phyloP scores from a whole-genome alignment of 2,329 filamentous ascomycete genomes.

The Trichophaea hybrida region DNA sequence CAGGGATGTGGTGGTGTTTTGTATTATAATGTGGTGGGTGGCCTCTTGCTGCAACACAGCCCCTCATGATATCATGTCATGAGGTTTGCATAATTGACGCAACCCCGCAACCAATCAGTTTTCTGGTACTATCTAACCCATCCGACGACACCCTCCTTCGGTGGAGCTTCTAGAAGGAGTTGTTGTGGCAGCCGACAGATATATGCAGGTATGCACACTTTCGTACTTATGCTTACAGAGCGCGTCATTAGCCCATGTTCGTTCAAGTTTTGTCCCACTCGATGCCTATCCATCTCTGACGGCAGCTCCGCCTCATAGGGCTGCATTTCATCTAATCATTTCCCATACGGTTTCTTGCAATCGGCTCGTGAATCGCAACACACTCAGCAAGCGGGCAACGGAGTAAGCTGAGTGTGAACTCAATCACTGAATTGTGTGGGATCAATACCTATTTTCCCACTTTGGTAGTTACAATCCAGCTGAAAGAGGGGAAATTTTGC shows the following conservation, averaged over 20 bases:
- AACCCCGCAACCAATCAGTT: neutral
- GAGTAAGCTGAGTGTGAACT: conserved; percentile 1
- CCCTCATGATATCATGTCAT: neutral
- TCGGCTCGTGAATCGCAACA: neutral
- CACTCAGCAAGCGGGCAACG: neutral
- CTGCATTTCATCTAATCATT: neutral
- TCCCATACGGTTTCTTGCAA: neutral
- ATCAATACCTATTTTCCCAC: neutral
- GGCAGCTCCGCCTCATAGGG: neutral
- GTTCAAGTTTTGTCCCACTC: neutral
- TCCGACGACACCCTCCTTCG: neutral
- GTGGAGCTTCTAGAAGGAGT: neutral
- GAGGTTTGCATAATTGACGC: neutral
- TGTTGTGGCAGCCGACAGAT: neutral
- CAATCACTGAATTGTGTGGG: neutral
- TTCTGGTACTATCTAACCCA: neutral
- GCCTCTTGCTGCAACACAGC: neutral
- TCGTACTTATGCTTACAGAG: neutral
- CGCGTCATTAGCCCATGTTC: neutral
- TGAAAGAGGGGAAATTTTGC: neutral
- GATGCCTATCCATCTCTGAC: neutral
- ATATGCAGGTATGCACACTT: neutral
- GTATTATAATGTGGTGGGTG: too few species aligned
- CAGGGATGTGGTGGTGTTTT: too few species aligned
- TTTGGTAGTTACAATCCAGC: neutral